phyloP scores from a whole-genome alignment of 1,139 yeast species.

The Sugiyamaella pinicola region DNA sequence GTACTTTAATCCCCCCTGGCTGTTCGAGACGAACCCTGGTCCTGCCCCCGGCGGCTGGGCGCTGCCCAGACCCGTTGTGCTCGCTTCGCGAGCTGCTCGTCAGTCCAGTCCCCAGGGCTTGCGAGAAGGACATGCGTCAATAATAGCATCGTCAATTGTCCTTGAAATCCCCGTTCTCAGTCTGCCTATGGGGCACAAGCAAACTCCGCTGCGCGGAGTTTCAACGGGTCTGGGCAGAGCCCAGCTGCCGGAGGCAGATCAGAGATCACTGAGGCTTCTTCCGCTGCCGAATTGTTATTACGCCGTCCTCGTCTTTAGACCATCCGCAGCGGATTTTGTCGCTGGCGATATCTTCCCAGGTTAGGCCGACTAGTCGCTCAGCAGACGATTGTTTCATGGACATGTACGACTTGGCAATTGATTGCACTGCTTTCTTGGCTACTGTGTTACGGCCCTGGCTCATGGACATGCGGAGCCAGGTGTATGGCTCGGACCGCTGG shows the following conservation, averaged over 20 bases:
- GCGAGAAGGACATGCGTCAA: neutral
- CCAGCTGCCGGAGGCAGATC: slow-evolving; percentile 13
- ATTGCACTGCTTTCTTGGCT: slow-evolving; percentile 19
- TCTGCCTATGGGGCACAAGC: neutral
- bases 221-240: slow-evolving; percentile 11
- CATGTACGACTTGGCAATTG: slow-evolving; percentile 29
- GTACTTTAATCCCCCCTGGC: too few relatives aligned
- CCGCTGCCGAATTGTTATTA: slow-evolving; percentile 11
- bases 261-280: neutral
- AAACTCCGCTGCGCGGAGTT: neutral
- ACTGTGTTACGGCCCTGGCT: slow-evolving; percentile 14
- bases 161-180: neutral
- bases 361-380: slow-evolving; percentile 24
- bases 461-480: slow-evolving; percentile 23
- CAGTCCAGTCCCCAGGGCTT: neutral
- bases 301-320: slow-evolving; percentile 1
- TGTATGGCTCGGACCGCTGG: slow-evolving; percentile 19
- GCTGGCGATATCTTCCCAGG: slow-evolving; percentile 19
- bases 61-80: neutral
- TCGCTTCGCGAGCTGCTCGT: neutral
- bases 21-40: too few relatives aligned
- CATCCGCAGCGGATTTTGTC: slow-evolving; percentile 5
- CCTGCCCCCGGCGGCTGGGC: neutral
- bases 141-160: neutral
- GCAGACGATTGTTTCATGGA: slow-evolving; percentile 20